phyloP scores from a whole-genome alignment of 176 grass and related monocot species.

The Hordeum vulgare region MorexV3_pseudomolecules_assembly NC_058520.1:5471550-5472049 shows the following conservation, averaged over 20 bases:
- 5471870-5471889: neutral
- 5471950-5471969: neutral
- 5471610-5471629: slow-evolving; percentile 15
- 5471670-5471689: slow-evolving; percentile 55
- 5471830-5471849: rapidly evolving
- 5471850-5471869: neutral
- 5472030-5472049: too few species aligned
- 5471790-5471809: neutral
- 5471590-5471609: slow-evolving; percentile 69
- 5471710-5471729: neutral
- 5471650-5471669: slow-evolving; percentile 25
- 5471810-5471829: rapidly evolving
- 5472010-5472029: too few species aligned
- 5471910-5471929: neutral
- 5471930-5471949: neutral
- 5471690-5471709: slow-evolving; percentile 12
- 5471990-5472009: neutral
- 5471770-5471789: neutral
- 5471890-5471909: rapidly evolving
- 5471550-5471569: slow-evolving; percentile 92
- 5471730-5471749: slow-evolving; percentile 21
- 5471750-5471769: slow-evolving; percentile 15
- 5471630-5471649: slow-evolving; percentile 26
- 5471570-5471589: slow-evolving; percentile 57
- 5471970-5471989: too few species aligned